These are phyloP conservation scores for Chrysochromulina parva DNA, from an alignment of 78 protist species.

Conservation along the genomic window DNA sequence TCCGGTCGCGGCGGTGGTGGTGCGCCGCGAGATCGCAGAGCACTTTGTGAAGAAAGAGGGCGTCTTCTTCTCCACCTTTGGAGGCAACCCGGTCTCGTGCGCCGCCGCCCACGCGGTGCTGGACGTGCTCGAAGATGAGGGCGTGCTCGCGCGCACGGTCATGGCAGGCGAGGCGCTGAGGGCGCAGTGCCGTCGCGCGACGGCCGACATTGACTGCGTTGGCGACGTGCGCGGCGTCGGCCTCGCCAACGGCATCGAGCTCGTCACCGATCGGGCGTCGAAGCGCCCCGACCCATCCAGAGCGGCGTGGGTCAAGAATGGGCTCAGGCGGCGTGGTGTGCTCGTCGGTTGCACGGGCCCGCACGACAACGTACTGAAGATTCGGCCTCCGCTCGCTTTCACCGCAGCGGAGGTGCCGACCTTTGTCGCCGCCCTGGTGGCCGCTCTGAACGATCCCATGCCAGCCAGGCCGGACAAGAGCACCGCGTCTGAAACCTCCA, in stretches of 20 bases:
- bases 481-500: no score
- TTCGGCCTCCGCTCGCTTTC: slow-evolving; percentile 73
- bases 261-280: slow-evolving; percentile 56
- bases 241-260: slow-evolving; percentile 78
- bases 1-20: slow-evolving; percentile 76
- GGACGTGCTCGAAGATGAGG: slow-evolving; percentile 42
- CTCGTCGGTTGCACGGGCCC: slow-evolving; percentile 56
- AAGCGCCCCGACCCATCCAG: slow-evolving; percentile 41
- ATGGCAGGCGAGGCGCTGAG: slow-evolving; percentile 43
- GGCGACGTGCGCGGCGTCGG: slow-evolving; percentile 87
- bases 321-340: background rate
- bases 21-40: slow-evolving; percentile 38
- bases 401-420: background rate
- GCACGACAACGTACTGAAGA: slow-evolving; percentile 55
- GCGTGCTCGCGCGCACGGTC: slow-evolving; percentile 32
- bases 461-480: no score
- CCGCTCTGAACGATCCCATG: no score
- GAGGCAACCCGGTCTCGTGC: slow-evolving; percentile 77
- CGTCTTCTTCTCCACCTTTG: slow-evolving; percentile 77
- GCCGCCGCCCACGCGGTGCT: slow-evolving; percentile 71
- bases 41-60: background rate
- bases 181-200: slow-evolving; percentile 39
- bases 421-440: no score
- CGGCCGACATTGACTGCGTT: background rate
- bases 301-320: background rate